These are phyloP conservation scores for Penicillium psychrosexuale DNA, from an alignment of 2,329 filamentous ascomycete genomes.

Conservation along the genomic window DNA sequence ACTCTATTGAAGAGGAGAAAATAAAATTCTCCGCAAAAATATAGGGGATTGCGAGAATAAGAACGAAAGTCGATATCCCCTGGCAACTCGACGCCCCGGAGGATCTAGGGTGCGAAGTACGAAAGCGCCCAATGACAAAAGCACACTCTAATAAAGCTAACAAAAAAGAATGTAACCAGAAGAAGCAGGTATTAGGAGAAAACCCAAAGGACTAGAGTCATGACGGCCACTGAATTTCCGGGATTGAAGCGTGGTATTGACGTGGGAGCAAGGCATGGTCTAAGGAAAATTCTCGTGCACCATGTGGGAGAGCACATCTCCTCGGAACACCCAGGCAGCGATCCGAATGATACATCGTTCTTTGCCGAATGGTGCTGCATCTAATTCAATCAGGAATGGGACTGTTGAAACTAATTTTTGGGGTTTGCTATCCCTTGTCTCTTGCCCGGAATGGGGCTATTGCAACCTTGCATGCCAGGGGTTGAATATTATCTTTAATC, in stretches of 20 bases:
- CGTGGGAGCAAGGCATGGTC: constrained; percentile 25
- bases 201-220: not conserved
- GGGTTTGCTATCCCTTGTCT: constrained; percentile 18
- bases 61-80: not conserved
- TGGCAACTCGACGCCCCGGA: not conserved
- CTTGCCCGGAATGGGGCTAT: constrained; percentile 15
- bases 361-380: constrained; percentile 2
- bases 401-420: constrained; percentile 2
- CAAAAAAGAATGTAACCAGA: constrained; percentile 8
- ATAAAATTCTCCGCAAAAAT: not conserved
- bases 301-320: constrained; percentile 21
- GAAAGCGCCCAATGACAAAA: not conserved
- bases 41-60: not conserved
- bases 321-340: not conserved
- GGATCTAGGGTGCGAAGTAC: constrained; percentile 3
- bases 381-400: constrained; percentile 2
- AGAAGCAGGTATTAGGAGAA: constrained; percentile 18
- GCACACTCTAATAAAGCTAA: not conserved
- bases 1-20: not conserved
- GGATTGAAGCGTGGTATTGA: constrained; percentile 16
- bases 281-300: constrained; percentile 13
- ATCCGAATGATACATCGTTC: constrained; percentile 18
- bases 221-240: constrained; percentile 3
- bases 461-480: constrained; percentile 23
- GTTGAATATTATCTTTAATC: not conserved